Percentiles rank a stretch among this genome's conserved stretches.
phyloP scores from a whole-genome alignment of 208 protist species.

The Phytomonas francai region DNA sequence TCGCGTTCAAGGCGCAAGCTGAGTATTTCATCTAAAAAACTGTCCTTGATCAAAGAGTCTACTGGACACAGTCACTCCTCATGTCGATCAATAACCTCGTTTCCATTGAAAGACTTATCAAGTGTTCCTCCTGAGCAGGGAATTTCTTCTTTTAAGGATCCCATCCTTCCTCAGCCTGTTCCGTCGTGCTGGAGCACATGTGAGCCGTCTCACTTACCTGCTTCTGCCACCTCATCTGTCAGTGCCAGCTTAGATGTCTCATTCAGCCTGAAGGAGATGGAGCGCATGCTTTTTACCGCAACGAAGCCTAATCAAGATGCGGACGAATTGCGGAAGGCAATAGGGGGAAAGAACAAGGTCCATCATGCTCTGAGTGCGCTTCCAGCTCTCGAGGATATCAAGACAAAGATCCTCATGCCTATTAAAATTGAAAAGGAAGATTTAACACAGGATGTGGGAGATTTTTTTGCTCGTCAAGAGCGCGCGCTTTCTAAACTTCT shows the following conservation, averaged over 20 bases:
- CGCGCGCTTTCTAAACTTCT: neutral
- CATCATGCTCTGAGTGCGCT: neutral
- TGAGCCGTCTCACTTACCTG: neutral
- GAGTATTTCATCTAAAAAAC: slow-evolving; percentile 2
- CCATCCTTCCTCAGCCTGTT: neutral
- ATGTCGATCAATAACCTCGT: neutral
- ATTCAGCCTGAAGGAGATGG: slow-evolving; percentile 74
- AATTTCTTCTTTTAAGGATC: neutral
- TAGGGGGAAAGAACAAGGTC: neutral
- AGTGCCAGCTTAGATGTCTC: slow-evolving; percentile 26
- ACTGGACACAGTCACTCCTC: neutral
- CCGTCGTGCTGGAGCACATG: neutral
- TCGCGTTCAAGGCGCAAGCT: slow-evolving; percentile 2
- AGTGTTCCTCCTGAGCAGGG: neutral
- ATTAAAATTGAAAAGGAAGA: neutral
- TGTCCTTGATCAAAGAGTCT: neutral
- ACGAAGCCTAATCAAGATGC: neutral
- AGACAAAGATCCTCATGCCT: neutral
- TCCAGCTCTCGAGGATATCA: neutral
- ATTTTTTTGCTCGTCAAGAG: neutral
- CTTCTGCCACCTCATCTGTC: neutral
- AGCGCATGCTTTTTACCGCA: slow-evolving; percentile 45
- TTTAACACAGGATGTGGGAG: neutral
- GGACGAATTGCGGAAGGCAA: neutral
- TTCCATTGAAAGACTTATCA: neutral